Base-by-base conservation (phyloP, 805 yeast genomes). In the Nakazawaea wyomingensis region DNA sequence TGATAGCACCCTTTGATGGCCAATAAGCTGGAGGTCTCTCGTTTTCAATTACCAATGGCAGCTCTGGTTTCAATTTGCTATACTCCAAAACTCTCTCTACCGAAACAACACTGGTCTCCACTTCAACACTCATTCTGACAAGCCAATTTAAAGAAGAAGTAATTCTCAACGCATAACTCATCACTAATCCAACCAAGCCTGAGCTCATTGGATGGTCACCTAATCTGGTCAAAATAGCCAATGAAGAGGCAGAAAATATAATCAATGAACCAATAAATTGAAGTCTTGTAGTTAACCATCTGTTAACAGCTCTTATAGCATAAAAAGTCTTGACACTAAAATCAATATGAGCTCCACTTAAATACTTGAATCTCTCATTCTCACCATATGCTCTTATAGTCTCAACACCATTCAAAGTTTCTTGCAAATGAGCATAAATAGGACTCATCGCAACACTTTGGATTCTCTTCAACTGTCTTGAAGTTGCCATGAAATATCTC, bases 41-140 rank as follows among this genome's bases (percentile, higher is more conserved):
- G 19, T 61, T 56, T 33, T 69, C 74, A 37, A 80, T 59, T 20
- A 72, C 54, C 50, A 68, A 72, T 6, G 70, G 87, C 6, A 97
- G 98, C 67, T 93, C 99, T n/a, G 89, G 71, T 30, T 67, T 66
- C 37, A 64, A 48, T 8, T 50, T 44, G 14, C 65, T 54, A 54
- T 82, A 82, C 50, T 82, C 89, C 35, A 76, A 50, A 27, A 82
- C 72, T 60, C 89, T 72, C 56, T 82, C 89, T 32, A 80, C 83
- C 1, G 84, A 76, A 19, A 93, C 99, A 66, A 93, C 90, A 63
- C 89, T 91, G 10, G 97, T 89, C 64, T 93, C 99, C 36, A 93
- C 96, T 54, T 93, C 99, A 34, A 93, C 99, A 0, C 97, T 87
- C 98, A 90, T 91, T 66, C 99, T 78, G 24, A 93, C 98, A 64